Conservation (phyloP, 768 basidiomycete genomes). For the Psilocybe tampanensis region DNA sequence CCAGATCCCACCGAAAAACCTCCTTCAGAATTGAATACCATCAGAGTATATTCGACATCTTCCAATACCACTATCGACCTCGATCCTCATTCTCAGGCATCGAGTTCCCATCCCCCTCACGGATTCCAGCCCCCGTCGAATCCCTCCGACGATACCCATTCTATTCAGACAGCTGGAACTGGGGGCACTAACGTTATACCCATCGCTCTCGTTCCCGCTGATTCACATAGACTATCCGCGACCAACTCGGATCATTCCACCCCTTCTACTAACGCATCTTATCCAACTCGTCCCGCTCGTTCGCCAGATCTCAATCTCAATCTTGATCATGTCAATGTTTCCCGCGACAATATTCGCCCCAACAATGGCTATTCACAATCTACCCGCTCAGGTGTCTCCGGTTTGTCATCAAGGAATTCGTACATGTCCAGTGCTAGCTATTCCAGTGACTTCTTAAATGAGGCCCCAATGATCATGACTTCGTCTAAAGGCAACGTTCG, state of each 20-base stretch:
- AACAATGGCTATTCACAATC: constrained; percentile 45
- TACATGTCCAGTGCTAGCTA: constrained; percentile 77
- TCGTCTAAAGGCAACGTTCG: constrained; percentile 64
- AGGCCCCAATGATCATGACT: constrained; percentile 82
- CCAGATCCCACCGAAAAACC: constrained; percentile 81
- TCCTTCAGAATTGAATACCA: constrained; percentile 37
- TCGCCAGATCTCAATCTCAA: constrained; percentile 64
- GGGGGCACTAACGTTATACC: constrained; percentile 87
- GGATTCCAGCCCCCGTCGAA: constrained; percentile 49
- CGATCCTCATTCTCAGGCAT: constrained; percentile 50
- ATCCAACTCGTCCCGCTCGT: constrained; percentile 57
- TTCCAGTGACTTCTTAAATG: constrained; percentile 77
- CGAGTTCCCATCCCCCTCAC: constrained; percentile 32
- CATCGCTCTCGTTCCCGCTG: constrained; percentile 76
- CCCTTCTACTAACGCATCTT: constrained; percentile 39
- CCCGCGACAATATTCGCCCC: constrained; percentile 50
- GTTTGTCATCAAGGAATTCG: constrained; percentile 59
- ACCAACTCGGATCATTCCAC: constrained; percentile 30
- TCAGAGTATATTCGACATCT: constrained; percentile 51
- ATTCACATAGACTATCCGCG: constrained; percentile 38
- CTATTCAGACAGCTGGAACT: constrained; percentile 82
- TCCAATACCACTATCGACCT: constrained; percentile 60
- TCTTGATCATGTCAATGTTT: constrained; percentile 63
- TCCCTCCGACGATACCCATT: constrained; percentile 77
- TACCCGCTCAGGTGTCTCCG: constrained; percentile 55